Percentiles rank a stretch among this genome's conserved stretches.
phyloP scores from a whole-genome alignment of 2,329 filamentous ascomycete species.

The Didymellaceae sp. region DNA sequence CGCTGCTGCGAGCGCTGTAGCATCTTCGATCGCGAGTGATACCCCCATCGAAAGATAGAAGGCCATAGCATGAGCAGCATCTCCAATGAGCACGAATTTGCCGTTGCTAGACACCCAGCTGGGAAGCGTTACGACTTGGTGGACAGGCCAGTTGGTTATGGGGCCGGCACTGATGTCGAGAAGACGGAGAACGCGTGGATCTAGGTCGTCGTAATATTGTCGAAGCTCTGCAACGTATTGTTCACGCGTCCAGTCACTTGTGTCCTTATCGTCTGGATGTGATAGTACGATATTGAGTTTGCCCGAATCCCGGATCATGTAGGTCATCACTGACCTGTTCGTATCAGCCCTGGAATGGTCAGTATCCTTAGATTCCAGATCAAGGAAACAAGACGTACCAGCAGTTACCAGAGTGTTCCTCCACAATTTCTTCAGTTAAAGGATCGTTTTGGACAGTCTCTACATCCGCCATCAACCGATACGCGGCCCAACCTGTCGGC shows the following conservation, averaged over 20 bases:
- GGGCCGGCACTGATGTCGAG: constrained; percentile 13
- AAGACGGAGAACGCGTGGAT: constrained; percentile 16
- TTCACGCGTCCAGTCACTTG: constrained; percentile 20
- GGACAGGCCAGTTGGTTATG: constrained; percentile 23
- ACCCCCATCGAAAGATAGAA: constrained; percentile 28
- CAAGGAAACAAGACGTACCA: constrained; percentile 2
- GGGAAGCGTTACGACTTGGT: constrained; percentile 19
- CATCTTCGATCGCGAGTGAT: constrained; percentile 29
- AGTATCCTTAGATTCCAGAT: neutral
- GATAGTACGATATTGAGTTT: constrained; percentile 25
- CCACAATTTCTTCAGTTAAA: constrained; percentile 15
- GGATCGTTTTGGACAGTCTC: constrained; percentile 15
- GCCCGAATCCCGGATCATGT: constrained; percentile 23
- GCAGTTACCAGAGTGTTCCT: constrained; percentile 21
- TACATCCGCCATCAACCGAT: constrained; percentile 21
- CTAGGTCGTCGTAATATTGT: constrained; percentile 7
- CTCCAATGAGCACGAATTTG: constrained; percentile 22
- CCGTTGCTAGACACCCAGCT: constrained; percentile 19
- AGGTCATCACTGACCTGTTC: constrained; percentile 23
- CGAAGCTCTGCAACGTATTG: constrained; percentile 13
- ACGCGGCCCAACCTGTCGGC: constrained; percentile 24
- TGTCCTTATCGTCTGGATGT: constrained; percentile 22
- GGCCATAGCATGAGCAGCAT: constrained; percentile 26
- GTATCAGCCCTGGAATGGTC: constrained; percentile 11
- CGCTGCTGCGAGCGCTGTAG: constrained; percentile 12